Conservation (phyloP, 441 rosid species). For the Breynia disticha region DNA sequence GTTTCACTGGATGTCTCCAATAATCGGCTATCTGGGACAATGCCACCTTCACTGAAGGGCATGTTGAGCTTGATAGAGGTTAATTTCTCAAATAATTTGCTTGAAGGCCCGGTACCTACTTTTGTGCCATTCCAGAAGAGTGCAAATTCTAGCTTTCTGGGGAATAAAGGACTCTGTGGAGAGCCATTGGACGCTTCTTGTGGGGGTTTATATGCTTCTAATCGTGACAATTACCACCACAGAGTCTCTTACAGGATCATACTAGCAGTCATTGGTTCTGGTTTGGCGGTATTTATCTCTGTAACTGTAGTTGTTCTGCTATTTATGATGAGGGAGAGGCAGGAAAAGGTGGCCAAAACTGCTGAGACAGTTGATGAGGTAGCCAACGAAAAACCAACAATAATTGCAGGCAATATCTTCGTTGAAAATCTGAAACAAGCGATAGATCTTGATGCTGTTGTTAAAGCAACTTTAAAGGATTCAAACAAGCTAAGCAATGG, state of each 20-base stretch:
- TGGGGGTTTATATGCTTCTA: slow-evolving; percentile 26
- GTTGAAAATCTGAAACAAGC: slow-evolving; percentile 84
- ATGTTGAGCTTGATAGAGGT: slow-evolving; percentile 93
- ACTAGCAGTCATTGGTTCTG: slow-evolving; percentile 82
- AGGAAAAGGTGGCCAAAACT: slow-evolving; percentile 63
- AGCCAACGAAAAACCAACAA: slow-evolving; percentile 40
- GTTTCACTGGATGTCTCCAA: slow-evolving; percentile 85
- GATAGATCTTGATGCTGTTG: slow-evolving; percentile 74
- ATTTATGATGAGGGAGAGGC: slow-evolving; percentile 93
- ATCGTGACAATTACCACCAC: slow-evolving; percentile 46
- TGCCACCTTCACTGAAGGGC: slow-evolving; percentile 65
- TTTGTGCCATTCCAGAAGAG: slow-evolving; percentile 87
- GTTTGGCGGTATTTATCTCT: slow-evolving; percentile 71
- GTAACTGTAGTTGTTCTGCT: slow-evolving; percentile 74
- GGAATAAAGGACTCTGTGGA: slow-evolving; percentile 83
- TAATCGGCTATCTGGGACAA: slow-evolving; percentile 67
- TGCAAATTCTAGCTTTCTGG: slow-evolving; percentile 60
- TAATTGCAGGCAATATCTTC: slow-evolving; percentile 71
- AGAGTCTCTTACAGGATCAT: slow-evolving; percentile 77
- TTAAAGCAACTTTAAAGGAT: slow-evolving; percentile 73
- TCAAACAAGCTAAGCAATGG: slow-evolving; percentile 67
- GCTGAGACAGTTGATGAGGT: slow-evolving; percentile 35
- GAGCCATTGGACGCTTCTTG: slow-evolving; percentile 61
- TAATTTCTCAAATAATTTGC: slow-evolving; percentile 75
- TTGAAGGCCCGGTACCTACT: slow-evolving; percentile 58